Percentiles rank a stretch among this genome's conserved stretches.
phyloP scores from a whole-genome alignment of 148 eudicot genomes.

The Spergularia bocconei region DNA sequence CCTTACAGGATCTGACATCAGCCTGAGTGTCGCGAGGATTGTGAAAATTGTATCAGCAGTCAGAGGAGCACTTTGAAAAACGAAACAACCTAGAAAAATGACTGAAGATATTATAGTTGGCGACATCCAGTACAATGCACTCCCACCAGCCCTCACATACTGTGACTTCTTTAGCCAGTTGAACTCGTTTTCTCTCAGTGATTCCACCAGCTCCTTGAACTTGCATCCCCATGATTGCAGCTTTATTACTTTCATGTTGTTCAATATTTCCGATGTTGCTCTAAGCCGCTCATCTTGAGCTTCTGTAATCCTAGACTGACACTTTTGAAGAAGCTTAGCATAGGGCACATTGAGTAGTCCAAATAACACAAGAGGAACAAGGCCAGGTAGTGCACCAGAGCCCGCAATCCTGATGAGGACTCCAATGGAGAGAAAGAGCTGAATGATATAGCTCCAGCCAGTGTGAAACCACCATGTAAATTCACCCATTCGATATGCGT shows the following conservation, averaged over 20 bases:
- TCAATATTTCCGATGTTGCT: conserved; percentile 41
- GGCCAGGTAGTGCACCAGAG: conserved; percentile 26
- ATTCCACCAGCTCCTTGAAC: conserved; percentile 36
- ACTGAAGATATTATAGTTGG: conserved; percentile 41
- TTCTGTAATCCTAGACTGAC: conserved; percentile 41
- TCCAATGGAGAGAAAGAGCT: conserved; percentile 23
- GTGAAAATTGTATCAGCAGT: conserved; percentile 45
- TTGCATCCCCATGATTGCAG: conserved; percentile 59
- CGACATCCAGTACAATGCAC: conserved; percentile 43
- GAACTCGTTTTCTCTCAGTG: conserved; percentile 36
- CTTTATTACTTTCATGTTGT: conserved; percentile 53
- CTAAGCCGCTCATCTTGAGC: conserved; percentile 45
- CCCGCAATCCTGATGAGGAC: conserved; percentile 22
- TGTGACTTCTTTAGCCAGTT: conserved; percentile 29
- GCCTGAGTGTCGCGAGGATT: conserved; percentile 45
- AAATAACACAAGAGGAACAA: neutral
- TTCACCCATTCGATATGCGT: conserved; percentile 55
- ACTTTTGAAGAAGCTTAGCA: conserved; percentile 41
- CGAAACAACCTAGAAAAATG: conserved; percentile 47
- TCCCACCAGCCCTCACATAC: conserved; percentile 33
- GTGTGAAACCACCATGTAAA: conserved; percentile 59
- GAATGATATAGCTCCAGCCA: conserved; percentile 48
- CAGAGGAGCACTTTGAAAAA: conserved; percentile 33
- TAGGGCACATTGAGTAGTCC: conserved; percentile 38
- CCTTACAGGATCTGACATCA: conserved; percentile 56